Conservation (phyloP, 768 basidiomycete species). For the Tylopilus balloui region DNA sequence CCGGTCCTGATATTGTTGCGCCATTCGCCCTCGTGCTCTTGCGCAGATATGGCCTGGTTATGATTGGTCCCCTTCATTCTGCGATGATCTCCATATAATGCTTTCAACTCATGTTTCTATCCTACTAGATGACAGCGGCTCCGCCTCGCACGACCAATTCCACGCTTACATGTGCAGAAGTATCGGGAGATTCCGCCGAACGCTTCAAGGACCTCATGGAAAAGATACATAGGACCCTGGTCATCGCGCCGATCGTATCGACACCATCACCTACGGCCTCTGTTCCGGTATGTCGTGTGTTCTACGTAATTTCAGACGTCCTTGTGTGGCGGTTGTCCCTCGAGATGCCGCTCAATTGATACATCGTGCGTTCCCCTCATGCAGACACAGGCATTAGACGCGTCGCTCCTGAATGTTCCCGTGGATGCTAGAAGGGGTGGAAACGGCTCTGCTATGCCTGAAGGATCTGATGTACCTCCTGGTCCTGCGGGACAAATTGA, state of each 20-base stretch:
- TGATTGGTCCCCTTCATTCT: slow-evolving; percentile 10
- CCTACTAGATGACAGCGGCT: slow-evolving; percentile 3
- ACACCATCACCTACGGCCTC: slow-evolving; percentile 17
- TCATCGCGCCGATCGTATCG: slow-evolving; percentile 52
- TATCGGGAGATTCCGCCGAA: slow-evolving; percentile 12
- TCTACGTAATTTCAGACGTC: neutral
- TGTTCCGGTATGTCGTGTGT: slow-evolving; percentile 15
- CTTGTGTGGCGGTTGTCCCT: neutral
- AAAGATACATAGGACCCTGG: slow-evolving; percentile 64
- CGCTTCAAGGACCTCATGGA: slow-evolving; percentile 52
- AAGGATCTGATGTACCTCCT: slow-evolving; percentile 17
- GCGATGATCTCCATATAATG: neutral
- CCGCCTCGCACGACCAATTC: slow-evolving; percentile 7
- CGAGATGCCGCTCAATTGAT: slow-evolving; percentile 3
- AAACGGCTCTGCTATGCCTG: neutral
- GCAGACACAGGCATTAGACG: slow-evolving; percentile 7
- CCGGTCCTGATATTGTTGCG: neutral
- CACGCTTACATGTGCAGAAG: slow-evolving; percentile 4
- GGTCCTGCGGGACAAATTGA: slow-evolving; percentile 52
- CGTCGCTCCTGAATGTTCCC: neutral
- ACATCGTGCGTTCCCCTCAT: neutral
- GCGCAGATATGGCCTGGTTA: slow-evolving; percentile 9
- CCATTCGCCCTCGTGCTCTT: neutral
- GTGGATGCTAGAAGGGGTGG: slow-evolving; percentile 1
- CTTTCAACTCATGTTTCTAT: slow-evolving; percentile 14